phyloP scores from a whole-genome alignment of 2,329 filamentous ascomycete species.

The Stemphylium lycopersici region DNA sequence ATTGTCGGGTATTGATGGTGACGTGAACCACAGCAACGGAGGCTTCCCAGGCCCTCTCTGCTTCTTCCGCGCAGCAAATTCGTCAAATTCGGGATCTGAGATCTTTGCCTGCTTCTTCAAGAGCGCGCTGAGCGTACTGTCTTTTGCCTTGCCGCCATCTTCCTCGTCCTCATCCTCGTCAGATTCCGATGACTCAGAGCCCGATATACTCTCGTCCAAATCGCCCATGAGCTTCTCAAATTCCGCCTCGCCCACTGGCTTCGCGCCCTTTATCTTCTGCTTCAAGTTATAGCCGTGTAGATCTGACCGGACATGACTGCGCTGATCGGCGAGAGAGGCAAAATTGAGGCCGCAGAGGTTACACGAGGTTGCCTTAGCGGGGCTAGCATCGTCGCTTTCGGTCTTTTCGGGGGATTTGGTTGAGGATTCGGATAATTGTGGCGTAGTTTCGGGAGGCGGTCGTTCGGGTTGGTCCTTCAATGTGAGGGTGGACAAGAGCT shows the following conservation, averaged over 20 bases:
- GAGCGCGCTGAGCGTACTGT: constrained; percentile 75
- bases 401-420: constrained; percentile 45
- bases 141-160: constrained; percentile 58
- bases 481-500: constrained; percentile 72
- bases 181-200: constrained; percentile 75
- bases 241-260: constrained; percentile 75
- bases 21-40: constrained; percentile 85
- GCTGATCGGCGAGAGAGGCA: constrained; percentile 76
- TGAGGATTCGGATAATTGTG: constrained; percentile 9
- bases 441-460: constrained; percentile 21
- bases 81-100: constrained; percentile 61
- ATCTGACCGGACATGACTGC: constrained; percentile 86
- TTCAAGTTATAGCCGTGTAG: constrained; percentile 95
- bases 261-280: constrained; percentile 78
- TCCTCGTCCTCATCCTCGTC: constrained; percentile 72
- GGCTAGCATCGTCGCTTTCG: constrained; percentile 48
- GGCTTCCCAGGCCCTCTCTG: constrained; percentile 67
- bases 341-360: constrained; percentile 79
- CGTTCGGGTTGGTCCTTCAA: constrained; percentile 54
- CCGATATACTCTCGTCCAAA: constrained; percentile 89
- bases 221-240: constrained; percentile 87
- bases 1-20: constrained; percentile 74
- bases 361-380: constrained; percentile 72
- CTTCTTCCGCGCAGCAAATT: constrained; percentile 55
- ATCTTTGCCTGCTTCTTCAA: constrained; percentile 84